phyloP scores from a whole-genome alignment of 345 rosid genomes.

The Trapa bicornis region DNA sequence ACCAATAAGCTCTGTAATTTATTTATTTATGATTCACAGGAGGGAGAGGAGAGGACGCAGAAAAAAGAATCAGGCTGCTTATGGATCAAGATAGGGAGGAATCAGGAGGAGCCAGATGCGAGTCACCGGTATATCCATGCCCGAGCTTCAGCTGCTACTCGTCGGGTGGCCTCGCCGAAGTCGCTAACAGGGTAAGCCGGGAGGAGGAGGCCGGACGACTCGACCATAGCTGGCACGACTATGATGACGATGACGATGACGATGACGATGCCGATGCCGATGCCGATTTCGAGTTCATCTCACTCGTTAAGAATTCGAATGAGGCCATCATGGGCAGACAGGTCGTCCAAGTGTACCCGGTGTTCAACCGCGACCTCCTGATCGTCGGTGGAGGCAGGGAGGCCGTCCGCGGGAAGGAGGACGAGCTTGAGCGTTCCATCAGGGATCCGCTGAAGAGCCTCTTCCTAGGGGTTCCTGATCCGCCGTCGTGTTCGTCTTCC shows the following conservation, averaged over 20 bases:
- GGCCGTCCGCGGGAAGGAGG: not conserved
- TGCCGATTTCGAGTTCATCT: slow-evolving; percentile 42
- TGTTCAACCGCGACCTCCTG: slow-evolving; percentile 47
- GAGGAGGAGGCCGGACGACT: slow-evolving; percentile 7
- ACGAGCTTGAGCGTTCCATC: slow-evolving; percentile 9
- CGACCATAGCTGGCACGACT: not conserved
- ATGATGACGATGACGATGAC: slow-evolving; percentile 23
- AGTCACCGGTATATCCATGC: slow-evolving; percentile 29
- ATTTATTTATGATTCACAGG: not conserved
- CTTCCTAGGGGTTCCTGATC: slow-evolving; percentile 30
- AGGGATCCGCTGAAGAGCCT: slow-evolving; percentile 33
- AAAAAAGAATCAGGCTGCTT: not conserved
- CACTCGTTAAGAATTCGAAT: slow-evolving; percentile 13
- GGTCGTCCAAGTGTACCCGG: slow-evolving; percentile 32
- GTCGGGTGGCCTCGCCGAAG: slow-evolving; percentile 17
- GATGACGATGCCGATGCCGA: not conserved
- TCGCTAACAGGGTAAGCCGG: slow-evolving; percentile 30
- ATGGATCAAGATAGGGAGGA: not conserved
- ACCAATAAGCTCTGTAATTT: not conserved
- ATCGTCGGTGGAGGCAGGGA: slow-evolving; percentile 1
- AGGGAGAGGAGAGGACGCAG: not conserved
- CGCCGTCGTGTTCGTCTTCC: slow-evolving; percentile 45
- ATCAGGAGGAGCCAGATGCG: not conserved
- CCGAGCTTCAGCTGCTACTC: slow-evolving; percentile 73
- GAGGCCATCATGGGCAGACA: not conserved